phyloP scores from a whole-genome alignment of 2,329 filamentous ascomycete genomes.

The Fusarium xylarioides region DNA sequence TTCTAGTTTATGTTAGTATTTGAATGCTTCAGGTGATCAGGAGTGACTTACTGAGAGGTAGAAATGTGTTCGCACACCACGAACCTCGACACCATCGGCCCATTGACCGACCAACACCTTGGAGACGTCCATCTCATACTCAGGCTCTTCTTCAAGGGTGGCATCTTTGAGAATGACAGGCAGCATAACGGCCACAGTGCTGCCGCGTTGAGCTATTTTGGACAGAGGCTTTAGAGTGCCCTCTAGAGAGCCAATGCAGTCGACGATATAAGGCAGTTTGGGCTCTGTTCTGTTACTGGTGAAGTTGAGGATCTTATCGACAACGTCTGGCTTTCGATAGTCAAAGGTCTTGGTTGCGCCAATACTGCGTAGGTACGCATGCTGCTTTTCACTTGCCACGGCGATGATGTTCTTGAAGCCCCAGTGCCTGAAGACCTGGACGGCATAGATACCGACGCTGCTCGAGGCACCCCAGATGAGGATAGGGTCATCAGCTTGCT shows the following conservation, averaged over 20 bases:
- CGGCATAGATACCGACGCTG: slow-evolving; percentile 59
- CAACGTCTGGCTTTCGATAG: slow-evolving; percentile 52
- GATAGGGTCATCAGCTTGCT: slow-evolving; percentile 50
- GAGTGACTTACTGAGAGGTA: slow-evolving; percentile 40
- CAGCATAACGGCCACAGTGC: slow-evolving; percentile 66
- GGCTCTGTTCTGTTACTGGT: slow-evolving; percentile 3
- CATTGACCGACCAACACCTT: slow-evolving; percentile 53
- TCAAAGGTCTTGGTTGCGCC: slow-evolving; percentile 60
- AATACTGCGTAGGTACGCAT: slow-evolving; percentile 53
- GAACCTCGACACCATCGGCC: slow-evolving; percentile 60
- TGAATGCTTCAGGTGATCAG: neutral
- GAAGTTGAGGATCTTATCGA: slow-evolving; percentile 47
- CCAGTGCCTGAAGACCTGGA: slow-evolving; percentile 62
- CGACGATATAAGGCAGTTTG: slow-evolving; percentile 58
- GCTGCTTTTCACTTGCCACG: slow-evolving; percentile 56
- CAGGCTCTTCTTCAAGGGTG: slow-evolving; percentile 55
- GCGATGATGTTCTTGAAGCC: slow-evolving; percentile 62
- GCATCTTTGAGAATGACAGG: slow-evolving; percentile 67
- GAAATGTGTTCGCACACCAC: slow-evolving; percentile 58
- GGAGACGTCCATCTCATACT: slow-evolving; percentile 64
- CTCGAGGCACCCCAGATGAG: slow-evolving; percentile 63
- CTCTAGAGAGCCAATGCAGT: slow-evolving; percentile 63
- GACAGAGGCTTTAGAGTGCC: slow-evolving; percentile 60
- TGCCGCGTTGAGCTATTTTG: slow-evolving; percentile 58
- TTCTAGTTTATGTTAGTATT: slow-evolving; percentile 52